These are phyloP conservation scores for Annulohypoxylon moriforme DNA, from an alignment of 495 filamentous ascomycete genomes.

Conservation along the genomic window DNA sequence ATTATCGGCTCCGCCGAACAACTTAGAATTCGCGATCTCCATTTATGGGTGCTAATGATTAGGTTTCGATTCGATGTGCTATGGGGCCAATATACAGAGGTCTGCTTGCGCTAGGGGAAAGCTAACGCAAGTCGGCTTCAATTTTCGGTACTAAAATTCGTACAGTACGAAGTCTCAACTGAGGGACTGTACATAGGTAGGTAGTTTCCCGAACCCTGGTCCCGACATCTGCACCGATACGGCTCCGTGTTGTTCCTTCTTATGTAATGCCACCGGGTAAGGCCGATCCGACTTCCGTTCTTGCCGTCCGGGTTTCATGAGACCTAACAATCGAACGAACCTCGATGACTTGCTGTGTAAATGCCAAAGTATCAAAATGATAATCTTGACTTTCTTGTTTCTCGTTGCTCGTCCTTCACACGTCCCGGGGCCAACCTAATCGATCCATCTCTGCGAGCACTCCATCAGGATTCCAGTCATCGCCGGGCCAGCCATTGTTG, in stretches of 20 bases:
- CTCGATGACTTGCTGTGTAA: no score
- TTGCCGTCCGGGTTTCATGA: not conserved
- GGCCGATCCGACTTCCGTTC: not conserved
- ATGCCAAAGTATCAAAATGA: no score
- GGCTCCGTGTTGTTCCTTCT: not conserved
- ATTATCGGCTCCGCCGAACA: not conserved
- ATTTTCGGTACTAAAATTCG: not conserved
- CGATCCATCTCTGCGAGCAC: not conserved
- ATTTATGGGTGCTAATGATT: not conserved
- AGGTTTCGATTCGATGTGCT: not conserved
- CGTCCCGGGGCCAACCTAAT: no score
- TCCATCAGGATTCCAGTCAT: not conserved
- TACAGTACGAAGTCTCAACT: not conserved
- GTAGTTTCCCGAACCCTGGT: not conserved
- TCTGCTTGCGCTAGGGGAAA: not conserved
- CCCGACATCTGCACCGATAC: not conserved
- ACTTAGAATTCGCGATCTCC: not conserved
- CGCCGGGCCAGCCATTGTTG: not conserved
- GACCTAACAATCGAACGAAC: no score
- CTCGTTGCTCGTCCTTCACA: no score
- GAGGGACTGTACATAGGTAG: not conserved
- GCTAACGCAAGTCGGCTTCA: not conserved
- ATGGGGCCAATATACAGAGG: no score
- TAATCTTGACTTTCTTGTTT: no score
- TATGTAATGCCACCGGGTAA: not conserved